A percentile compares a stretch with the other conserved stretches of the same genome.
Evolutionary conservation across 2,329 filamentous ascomycete species (phyloP).

Genomic region (Escovopsis sp.): DNA sequence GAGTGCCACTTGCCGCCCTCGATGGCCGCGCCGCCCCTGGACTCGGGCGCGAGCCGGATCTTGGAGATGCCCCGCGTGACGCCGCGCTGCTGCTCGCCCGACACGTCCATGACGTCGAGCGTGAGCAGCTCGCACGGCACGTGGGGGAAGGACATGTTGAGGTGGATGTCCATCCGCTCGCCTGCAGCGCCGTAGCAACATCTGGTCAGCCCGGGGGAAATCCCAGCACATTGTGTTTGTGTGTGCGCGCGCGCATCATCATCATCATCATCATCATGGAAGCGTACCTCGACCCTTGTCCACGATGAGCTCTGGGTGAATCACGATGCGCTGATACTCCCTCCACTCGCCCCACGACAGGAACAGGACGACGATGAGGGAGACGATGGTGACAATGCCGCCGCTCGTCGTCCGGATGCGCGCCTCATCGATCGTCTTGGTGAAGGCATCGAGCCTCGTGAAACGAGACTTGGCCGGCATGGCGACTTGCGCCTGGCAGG

Average conservation of each 20-base stretch:
- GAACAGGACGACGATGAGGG: constrained; percentile 74
- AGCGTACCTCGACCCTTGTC: constrained; percentile 84
- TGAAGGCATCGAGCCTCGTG: constrained; percentile 93
- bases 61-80: constrained; percentile 88
- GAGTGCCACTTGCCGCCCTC: constrained; percentile 52
- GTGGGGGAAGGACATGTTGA: constrained; percentile 90
- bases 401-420: constrained; percentile 89
- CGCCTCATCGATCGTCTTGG: constrained; percentile 97
- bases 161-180: constrained; percentile 97
- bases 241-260: too few species aligned
- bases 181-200: constrained; percentile 35
- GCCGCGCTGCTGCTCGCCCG: constrained; percentile 88
- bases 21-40: constrained; percentile 62
- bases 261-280: too few species aligned
- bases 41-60: constrained; percentile 58
- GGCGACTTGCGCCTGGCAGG: neutral
- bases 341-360: constrained; percentile 91
- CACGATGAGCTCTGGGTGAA: constrained; percentile 85
- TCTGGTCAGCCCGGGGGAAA: too few species aligned
- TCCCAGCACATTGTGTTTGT: too few species aligned
- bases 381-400: constrained; percentile 85
- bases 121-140: constrained; percentile 92
- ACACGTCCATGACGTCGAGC: constrained; percentile 98
- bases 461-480: constrained; percentile 93
- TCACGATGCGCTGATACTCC: constrained; percentile 73